These are phyloP conservation scores for Exutisphaerella laricina DNA, from an alignment of 2,329 filamentous ascomycete genomes.

Conservation along the genomic window DNA sequence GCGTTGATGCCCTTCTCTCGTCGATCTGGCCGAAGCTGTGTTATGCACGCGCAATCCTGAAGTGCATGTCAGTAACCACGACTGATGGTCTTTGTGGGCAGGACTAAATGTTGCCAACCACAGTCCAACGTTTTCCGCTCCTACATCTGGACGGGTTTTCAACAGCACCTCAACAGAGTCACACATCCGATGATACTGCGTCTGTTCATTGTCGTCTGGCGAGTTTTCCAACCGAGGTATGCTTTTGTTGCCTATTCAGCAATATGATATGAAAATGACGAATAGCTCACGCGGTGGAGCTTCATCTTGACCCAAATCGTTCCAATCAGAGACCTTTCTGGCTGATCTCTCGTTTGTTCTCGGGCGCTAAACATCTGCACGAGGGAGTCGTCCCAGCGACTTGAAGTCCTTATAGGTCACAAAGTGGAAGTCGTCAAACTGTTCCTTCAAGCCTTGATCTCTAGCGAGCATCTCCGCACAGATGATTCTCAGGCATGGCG, in stretches of 20 bases:
- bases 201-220: conserved; percentile 4
- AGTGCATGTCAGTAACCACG: neutral
- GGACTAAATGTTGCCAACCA: neutral
- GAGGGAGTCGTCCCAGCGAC: neutral
- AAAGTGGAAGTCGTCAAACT: neutral
- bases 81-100: neutral
- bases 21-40: conserved; percentile 34
- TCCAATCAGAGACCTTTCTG: neutral
- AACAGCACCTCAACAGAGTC: neutral
- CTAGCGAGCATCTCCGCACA: neutral
- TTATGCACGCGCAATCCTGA: conserved; percentile 38
- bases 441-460: neutral
- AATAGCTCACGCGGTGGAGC: neutral
- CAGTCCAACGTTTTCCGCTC: neutral
- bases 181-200: conserved; percentile 1
- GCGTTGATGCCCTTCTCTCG: conserved; percentile 30
- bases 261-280: conserved; percentile 9
- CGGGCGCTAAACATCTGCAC: neutral
- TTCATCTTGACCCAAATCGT: neutral
- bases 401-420: neutral
- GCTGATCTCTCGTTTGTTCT: too few species aligned
- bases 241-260: conserved; percentile 1
- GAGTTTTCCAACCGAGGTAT: neutral
- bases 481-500: too few species aligned
- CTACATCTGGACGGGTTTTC: neutral